Conservation (phyloP, 2,329 filamentous ascomycete species). For the Claviceps maximensis region DNA sequence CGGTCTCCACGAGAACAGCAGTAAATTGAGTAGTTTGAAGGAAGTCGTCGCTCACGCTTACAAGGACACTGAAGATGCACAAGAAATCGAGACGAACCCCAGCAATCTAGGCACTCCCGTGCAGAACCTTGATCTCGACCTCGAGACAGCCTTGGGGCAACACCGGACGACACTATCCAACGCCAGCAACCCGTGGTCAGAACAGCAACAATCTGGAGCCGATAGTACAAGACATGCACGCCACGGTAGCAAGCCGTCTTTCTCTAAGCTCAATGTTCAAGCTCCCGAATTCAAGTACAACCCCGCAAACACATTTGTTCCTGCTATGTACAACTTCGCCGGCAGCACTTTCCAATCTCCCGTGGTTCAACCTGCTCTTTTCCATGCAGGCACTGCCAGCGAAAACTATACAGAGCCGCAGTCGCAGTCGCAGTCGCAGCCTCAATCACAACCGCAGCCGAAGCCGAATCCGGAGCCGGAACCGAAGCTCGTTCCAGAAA, state of each 20-base stretch:
- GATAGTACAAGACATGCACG: slow-evolving; percentile 27
- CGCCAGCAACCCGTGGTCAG: slow-evolving; percentile 50
- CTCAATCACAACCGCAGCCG: not conserved
- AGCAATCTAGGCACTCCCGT: slow-evolving; percentile 57
- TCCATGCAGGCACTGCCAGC: slow-evolving; percentile 23
- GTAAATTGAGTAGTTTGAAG: slow-evolving; percentile 27
- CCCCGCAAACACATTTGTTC: slow-evolving; percentile 37
- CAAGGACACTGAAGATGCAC: slow-evolving; percentile 36
- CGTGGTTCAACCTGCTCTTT: slow-evolving; percentile 28
- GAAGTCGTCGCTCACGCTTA: slow-evolving; percentile 22
- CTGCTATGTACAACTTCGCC: slow-evolving; percentile 35
- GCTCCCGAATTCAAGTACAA: slow-evolving; percentile 82
- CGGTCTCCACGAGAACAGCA: slow-evolving; percentile 23
- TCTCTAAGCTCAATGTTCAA: slow-evolving; percentile 75
- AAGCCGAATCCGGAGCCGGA: not conserved
- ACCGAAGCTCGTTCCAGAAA: not conserved
- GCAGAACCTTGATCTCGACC: slow-evolving; percentile 35
- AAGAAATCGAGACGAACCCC: slow-evolving; percentile 61
- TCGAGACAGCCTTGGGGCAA: slow-evolving; percentile 28
- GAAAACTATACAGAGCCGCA: not conserved
- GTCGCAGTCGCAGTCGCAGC: not conserved
- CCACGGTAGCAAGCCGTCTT: slow-evolving; percentile 55
- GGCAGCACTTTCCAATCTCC: slow-evolving; percentile 33
- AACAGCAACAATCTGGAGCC: slow-evolving; percentile 31
- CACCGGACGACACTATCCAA: slow-evolving; percentile 44